phyloP scores from a whole-genome alignment of 345 rosid genomes.

The Murraya koenigii region DNA sequence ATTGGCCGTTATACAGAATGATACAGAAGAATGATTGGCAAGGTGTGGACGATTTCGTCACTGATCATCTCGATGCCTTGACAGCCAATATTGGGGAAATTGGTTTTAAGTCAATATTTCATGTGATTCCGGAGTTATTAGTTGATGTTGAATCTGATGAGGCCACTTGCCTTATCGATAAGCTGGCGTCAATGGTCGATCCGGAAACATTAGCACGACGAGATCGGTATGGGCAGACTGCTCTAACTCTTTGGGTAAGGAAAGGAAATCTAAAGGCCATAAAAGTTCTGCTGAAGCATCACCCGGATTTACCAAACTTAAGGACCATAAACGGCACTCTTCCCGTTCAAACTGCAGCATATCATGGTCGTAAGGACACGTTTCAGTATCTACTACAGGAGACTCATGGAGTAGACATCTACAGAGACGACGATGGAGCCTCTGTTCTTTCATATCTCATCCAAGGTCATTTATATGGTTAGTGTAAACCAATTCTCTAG shows the following conservation, averaged over 20 bases:
- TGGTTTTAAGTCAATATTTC: neutral
- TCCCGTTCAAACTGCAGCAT: neutral
- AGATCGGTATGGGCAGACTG: fast-evolving
- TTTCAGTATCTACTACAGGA: neutral
- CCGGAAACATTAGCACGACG: neutral
- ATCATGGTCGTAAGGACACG: neutral
- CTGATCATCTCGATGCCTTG: neutral
- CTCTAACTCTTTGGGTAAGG: too few species aligned
- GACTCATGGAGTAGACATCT: neutral
- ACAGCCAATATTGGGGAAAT: neutral
- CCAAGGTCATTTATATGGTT: neutral
- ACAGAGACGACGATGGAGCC: fast-evolving
- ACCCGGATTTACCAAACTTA: neutral
- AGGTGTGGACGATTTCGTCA: neutral
- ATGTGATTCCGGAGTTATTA: too few species aligned
- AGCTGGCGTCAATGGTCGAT: neutral
- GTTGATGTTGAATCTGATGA: neutral
- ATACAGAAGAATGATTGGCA: neutral
- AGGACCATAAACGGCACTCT: fast-evolving
- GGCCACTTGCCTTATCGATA: neutral
- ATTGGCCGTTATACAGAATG: too few species aligned
- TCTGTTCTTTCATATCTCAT: neutral
- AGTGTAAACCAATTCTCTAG: neutral
- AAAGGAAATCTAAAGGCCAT: neutral
- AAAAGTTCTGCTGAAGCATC: neutral